Percentiles rank a stretch among this genome's conserved stretches.
phyloP scores from a whole-genome alignment of 1,284 basidiomycete genomes.

The Ganoderma resinaceum region DNA sequence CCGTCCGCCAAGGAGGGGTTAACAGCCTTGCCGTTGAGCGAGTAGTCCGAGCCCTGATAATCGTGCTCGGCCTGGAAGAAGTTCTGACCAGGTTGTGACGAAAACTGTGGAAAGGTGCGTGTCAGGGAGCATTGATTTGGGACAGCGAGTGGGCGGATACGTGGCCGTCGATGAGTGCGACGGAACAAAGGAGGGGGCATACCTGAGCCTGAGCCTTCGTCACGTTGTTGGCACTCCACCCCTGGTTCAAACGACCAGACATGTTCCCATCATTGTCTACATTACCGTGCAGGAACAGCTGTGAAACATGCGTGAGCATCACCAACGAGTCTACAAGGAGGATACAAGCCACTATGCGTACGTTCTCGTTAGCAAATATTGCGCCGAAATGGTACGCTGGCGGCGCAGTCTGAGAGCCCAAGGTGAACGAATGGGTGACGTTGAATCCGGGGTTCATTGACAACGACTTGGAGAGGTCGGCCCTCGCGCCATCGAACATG shows the following conservation, averaged over 20 bases:
- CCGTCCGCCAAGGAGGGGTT: slow-evolving; percentile 92
- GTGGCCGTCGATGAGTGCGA: neutral
- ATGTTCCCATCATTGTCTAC: slow-evolving; percentile 94
- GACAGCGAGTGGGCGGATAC: neutral
- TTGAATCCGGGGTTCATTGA: slow-evolving; percentile 97
- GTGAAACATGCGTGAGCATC: slow-evolving; percentile 9
- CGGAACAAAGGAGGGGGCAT: slow-evolving; percentile 9
- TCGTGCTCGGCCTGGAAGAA: slow-evolving; percentile 97
- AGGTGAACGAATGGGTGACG: slow-evolving; percentile 94
- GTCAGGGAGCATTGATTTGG: slow-evolving; percentile 25
- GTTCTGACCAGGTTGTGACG: slow-evolving; percentile 77
- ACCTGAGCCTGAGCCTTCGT: slow-evolving; percentile 94
- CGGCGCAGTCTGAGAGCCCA: slow-evolving; percentile 80
- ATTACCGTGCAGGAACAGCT: slow-evolving; percentile 94
- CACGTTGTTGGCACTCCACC: slow-evolving; percentile 82
- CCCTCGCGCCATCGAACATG: slow-evolving; percentile 96
- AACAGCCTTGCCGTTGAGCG: slow-evolving; percentile 88
- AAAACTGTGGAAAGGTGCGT: slow-evolving; percentile 53
- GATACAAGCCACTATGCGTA: slow-evolving; percentile 45
- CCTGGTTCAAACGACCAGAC: slow-evolving; percentile 90
- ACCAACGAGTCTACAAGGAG: too few species aligned
- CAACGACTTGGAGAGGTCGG: slow-evolving; percentile 94
- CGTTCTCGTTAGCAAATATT: slow-evolving; percentile 88
- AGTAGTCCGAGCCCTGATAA: slow-evolving; percentile 90
- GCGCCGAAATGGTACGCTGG: slow-evolving; percentile 95